Evolutionary conservation across 164 flowering plant genomes (phyloP), one percentile per base, ranked within the genome.

Genomic region (Stephania yunnanensis): DNA sequence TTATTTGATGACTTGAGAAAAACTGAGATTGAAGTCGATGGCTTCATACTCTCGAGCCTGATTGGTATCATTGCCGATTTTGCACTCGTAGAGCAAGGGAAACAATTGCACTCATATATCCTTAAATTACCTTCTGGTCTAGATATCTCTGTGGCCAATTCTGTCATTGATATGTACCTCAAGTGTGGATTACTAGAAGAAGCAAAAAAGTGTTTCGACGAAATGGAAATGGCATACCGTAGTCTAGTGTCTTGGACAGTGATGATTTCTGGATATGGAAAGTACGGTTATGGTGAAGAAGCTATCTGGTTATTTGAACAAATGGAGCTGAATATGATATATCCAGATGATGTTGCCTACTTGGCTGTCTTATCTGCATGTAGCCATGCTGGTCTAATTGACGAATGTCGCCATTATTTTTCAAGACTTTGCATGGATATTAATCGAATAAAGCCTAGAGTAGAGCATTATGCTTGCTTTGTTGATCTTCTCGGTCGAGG

Each of bases 391-490:
- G 97, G 97, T 29, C 87, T 93, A 19, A 70, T 86, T 30, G 81
- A 88, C 78, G 89, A 87, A 76, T 70, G 97, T 70, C 80, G 68
- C 69, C 78, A 84, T 71, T 82, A 86, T 78, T 91, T 93, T 78
- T 82, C 89, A 31, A 81, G 71, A 73, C 66, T 93, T 70, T 78
- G 81, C 44, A 67, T 46, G 3, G 83, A 85, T 73, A 25, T 25
- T 25, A 46, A 46, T 20, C 73, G 71, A 12, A 76, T 86, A 20
- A 80, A 82, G 75, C 86, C 88, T n/a, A 84, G 82, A 71, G 81
- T 88, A n/a, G 96, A 90, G 85, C 98, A 93, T 76, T 91, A 91
- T 81, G 88, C 94, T 72, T 93, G 96, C 80, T 83, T 93, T 87
- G 91, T 90, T 73, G 96, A 93, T 82, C 80, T 89, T 25, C 87